A percentile compares a stretch with the other conserved stretches of the same genome.
These are phyloP conservation scores for Cryphonectria naterciae DNA, from an alignment of 2,329 filamentous ascomycete genomes.

Conservation along the genomic window DNA sequence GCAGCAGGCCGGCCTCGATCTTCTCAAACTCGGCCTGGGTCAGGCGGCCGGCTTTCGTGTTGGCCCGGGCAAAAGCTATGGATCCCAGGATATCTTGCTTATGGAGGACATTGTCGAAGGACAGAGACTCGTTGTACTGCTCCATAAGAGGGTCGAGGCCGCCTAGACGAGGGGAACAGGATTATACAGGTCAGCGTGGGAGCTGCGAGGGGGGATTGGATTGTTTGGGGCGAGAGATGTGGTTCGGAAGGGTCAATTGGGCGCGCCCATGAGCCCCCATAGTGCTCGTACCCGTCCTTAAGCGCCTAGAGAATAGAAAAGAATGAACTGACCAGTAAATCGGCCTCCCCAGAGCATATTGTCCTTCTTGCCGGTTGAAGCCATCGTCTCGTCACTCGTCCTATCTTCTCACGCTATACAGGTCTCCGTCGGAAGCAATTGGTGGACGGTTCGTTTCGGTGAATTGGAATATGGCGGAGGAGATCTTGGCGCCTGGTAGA, in stretches of 20 bases:
- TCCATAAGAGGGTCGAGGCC: conserved; percentile 85
- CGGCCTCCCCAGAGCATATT: conserved; percentile 24
- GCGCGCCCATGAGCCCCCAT: neutral
- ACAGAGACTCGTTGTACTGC: conserved; percentile 80
- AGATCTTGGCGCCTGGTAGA: neutral
- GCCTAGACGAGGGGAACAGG: conserved; percentile 51
- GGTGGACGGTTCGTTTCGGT: neutral
- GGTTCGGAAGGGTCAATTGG: neutral
- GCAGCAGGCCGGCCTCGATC: conserved; percentile 72
- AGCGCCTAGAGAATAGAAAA: too few relatives aligned
- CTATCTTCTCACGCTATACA: conserved; percentile 2
- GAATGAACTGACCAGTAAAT: conserved; percentile 15
- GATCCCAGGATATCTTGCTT: conserved; percentile 79
- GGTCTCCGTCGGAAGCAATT: neutral
- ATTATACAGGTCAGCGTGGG: conserved; percentile 5
- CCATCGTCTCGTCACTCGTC: conserved; percentile 7
- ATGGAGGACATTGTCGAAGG: conserved; percentile 78
- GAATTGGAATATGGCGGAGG: neutral
- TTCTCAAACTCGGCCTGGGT: conserved; percentile 71
- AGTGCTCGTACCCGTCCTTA: neutral
- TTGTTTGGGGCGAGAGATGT: neutral
- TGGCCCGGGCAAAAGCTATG: conserved; percentile 82
- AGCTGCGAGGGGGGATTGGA: too few relatives aligned
- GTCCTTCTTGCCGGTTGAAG: conserved; percentile 20
- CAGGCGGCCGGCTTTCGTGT: conserved; percentile 75